A percentile compares a stretch with the other conserved stretches of the same genome.
Conservation (phyloP, 192 early-diverging fungal genomes). For the Geosiphon pyriformis region DNA sequence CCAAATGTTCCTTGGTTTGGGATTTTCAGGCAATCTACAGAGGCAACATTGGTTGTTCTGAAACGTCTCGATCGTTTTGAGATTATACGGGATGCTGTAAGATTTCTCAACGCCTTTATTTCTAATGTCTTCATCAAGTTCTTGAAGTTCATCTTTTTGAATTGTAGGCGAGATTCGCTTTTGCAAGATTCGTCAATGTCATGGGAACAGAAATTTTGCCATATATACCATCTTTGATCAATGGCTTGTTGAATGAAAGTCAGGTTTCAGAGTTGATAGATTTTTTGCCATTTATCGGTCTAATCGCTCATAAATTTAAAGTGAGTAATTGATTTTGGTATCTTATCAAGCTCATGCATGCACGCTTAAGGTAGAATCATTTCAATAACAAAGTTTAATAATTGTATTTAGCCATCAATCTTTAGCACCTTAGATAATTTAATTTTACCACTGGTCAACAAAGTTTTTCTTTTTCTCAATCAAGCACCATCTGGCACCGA, state of each 20-base stretch:
- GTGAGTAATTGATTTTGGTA: conserved; percentile 41
- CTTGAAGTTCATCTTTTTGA: not conserved
- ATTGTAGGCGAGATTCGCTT: conserved; percentile 54
- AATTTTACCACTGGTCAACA: conserved; percentile 71
- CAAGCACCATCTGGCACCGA: conserved; percentile 83
- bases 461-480: conserved; percentile 80
- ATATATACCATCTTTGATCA: conserved; percentile 72
- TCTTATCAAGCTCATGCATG: conserved; percentile 18
- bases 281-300: conserved; percentile 78
- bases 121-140: not conserved
- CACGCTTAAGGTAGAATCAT: not conserved
- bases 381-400: not conserved
- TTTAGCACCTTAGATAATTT: conserved; percentile 67
- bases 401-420: conserved; percentile 47
- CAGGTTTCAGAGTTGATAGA: conserved; percentile 75
- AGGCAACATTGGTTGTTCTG: conserved; percentile 66
- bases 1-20: conserved; percentile 49
- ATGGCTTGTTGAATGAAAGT: conserved; percentile 69
- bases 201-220: conserved; percentile 79
- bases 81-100: conserved; percentile 59
- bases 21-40: conserved; percentile 78
- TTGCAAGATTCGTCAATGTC: conserved; percentile 82
- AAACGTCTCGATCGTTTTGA: conserved; percentile 56
- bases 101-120: not conserved
- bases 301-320: conserved; percentile 90